Percentiles rank a stretch among this genome's conserved stretches.
Evolutionary conservation across 805 yeast species (phyloP).

Genomic region (Candida railenensis): DNA sequence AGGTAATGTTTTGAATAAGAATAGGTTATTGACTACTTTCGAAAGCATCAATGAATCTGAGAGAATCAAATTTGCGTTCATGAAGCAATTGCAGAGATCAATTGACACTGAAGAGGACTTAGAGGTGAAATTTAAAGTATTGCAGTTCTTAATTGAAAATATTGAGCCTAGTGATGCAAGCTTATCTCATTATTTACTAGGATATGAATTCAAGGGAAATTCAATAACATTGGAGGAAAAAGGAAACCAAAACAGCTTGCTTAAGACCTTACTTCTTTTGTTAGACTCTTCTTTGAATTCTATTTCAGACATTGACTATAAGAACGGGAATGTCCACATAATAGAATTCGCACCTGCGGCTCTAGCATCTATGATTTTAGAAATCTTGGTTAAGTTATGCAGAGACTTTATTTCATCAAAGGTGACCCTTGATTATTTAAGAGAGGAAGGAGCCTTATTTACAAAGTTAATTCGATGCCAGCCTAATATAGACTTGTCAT

Average conservation of each 20-base stretch:
- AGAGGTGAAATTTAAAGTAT: constrained; percentile 52
- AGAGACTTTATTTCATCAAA: constrained; percentile 54
- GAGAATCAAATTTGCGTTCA: constrained; percentile 69
- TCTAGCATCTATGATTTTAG: constrained; percentile 57
- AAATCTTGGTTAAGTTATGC: constrained; percentile 61
- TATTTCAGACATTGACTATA: constrained; percentile 37
- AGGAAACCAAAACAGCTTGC: constrained; percentile 51
- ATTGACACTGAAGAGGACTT: constrained; percentile 39
- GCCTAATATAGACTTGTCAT: constrained; percentile 52
- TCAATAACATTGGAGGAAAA: constrained; percentile 49
- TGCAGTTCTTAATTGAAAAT: constrained; percentile 56
- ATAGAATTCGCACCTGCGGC: constrained; percentile 56
- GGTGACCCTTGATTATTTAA: constrained; percentile 50
- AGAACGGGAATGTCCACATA: constrained; percentile 27
- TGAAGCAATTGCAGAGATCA: constrained; percentile 56
- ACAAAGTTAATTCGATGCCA: constrained; percentile 50
- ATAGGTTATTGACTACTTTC: constrained; percentile 66
- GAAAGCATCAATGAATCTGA: constrained; percentile 77
- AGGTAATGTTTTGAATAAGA: constrained; percentile 41
- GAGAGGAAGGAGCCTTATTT: constrained; percentile 46
- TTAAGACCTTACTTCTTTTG: constrained; percentile 52
- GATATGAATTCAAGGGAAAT: constrained; percentile 54
- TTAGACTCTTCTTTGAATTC: constrained; percentile 47
- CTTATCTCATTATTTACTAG: constrained; percentile 74
- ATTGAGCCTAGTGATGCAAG: constrained; percentile 46